phyloP scores from a whole-genome alignment of 805 yeast genomes.

The Spathaspora passalidarum region DNA sequence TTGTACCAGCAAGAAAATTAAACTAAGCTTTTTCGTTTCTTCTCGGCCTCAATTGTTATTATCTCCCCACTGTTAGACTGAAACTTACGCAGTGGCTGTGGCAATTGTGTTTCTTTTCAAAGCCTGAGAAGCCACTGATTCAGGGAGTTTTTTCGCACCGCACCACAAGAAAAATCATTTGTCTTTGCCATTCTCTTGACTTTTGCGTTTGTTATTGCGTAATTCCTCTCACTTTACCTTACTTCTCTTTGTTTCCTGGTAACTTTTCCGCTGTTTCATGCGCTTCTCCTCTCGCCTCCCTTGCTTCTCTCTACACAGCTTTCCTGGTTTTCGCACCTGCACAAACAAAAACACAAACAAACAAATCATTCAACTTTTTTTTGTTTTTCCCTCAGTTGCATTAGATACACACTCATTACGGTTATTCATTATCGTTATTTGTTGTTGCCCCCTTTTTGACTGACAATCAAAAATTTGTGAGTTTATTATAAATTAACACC shows the following conservation, averaged over 20 bases:
- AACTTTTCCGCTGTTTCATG: not conserved
- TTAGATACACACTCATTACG: constrained; percentile 1
- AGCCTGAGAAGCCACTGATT: not conserved
- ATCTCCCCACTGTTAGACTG: not conserved
- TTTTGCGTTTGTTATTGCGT: not conserved
- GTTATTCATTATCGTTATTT: not conserved
- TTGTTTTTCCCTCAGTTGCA: constrained; percentile 2
- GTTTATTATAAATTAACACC: constrained; percentile 2
- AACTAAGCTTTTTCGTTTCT: not conserved
- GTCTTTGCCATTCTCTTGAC: not conserved
- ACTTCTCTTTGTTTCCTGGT: not conserved
- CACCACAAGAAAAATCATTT: not conserved
- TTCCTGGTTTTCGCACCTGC: constrained; percentile 1
- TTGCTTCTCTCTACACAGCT: not conserved
- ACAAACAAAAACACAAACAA: constrained; percentile 1
- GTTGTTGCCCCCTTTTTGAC: not conserved
- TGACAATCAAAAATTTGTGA: not conserved
- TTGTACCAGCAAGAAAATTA: not conserved
- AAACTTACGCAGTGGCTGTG: not conserved
- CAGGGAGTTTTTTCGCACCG: not conserved
- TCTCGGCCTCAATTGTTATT: not conserved
- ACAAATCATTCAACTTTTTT: constrained; percentile 3
- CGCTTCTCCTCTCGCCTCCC: not conserved
- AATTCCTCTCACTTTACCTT: not conserved
- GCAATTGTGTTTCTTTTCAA: not conserved